Evolutionary conservation across 2,329 filamentous ascomycete species (phyloP).

Genomic region (Daldinia sp.): DNA sequence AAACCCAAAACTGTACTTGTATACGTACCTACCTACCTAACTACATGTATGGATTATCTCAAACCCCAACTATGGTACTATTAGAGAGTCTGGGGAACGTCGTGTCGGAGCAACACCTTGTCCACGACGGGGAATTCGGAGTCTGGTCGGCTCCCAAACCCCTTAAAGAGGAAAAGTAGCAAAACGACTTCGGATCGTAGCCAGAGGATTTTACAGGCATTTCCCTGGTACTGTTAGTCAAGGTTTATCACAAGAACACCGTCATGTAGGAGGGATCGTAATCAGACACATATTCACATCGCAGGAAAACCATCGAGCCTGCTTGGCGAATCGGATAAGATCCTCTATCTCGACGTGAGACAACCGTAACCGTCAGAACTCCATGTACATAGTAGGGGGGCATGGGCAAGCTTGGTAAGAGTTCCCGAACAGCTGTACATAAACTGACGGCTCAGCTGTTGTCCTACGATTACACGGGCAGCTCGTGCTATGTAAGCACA

Average conservation of each 20-base stretch:
- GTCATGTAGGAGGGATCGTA: constrained; percentile 14
- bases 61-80: constrained; percentile 14
- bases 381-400: constrained; percentile 16
- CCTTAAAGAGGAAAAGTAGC: constrained; percentile 34
- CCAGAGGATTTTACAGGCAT: constrained; percentile 3
- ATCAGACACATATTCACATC: constrained; percentile 20
- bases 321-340: constrained; percentile 32
- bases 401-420: constrained; percentile 32
- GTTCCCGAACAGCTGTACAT: constrained; percentile 26
- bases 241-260: constrained; percentile 29
- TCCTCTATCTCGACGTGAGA: constrained; percentile 24
- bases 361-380: constrained; percentile 26
- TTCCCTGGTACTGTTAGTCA: constrained; percentile 17
- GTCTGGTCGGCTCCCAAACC: constrained; percentile 25
- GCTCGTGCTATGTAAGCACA: constrained; percentile 16
- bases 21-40: no score
- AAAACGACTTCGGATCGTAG: constrained; percentile 33
- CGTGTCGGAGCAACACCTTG: constrained; percentile 29
- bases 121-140: constrained; percentile 41
- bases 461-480: constrained; percentile 12
- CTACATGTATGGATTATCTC: not conserved
- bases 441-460: constrained; percentile 27
- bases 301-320: constrained; percentile 8
- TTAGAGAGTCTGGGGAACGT: constrained; percentile 15
- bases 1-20: not conserved